Base-by-base conservation (phyloP, 768 basidiomycete species). In the Dioszegia crocea region DNA sequence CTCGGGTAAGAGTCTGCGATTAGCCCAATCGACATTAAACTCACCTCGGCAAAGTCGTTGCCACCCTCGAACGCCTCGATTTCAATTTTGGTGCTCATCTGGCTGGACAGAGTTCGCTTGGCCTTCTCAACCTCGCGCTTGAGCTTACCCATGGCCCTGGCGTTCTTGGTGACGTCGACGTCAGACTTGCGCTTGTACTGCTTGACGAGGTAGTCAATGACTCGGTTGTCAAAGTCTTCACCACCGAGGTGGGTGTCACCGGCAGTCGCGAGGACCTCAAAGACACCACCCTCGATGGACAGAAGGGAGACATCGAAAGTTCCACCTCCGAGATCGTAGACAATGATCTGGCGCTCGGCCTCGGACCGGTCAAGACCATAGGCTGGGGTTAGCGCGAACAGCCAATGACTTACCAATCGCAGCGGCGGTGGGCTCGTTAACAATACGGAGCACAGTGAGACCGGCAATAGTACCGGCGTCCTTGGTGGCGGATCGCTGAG, bases 161-260 rank as follows among this genome's bases (percentile, higher is more conserved):
- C 82, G 81, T 92, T 90, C 61, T 77, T 83, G 70, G 80, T 81
- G 55, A 89, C 88, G 65, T 92, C 89, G 50, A 86, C 88, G 45
- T 88, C 89, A 24, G 88, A 83, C 82, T 96, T 94, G 77, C 88
- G 84, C 84, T 94, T 94, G 84, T 94, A 94, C 79, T 94, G 89
- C 78, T 92, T 89, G 61, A 87, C 86, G 75, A 96, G 93, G 83
- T 93, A 90, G 80, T 90, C 91, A 78, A 97, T 91, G 68, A 97
- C 89, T 66, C 91, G 86, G 82, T 94, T 94, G 79, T 97, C 93
- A 67, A 97, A 97, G 79, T 97, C 92, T 78, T 96, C 93, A 80
- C 93, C 93, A 80, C 93, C 93, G 79, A 97, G 84, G 79, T 97
- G 92, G 54, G 92, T 96, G 81, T 96, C 92, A 83, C 93, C 93